Base-by-base conservation (phyloP, 257 asterid genomes). In the Solanum phureja region DNA sequence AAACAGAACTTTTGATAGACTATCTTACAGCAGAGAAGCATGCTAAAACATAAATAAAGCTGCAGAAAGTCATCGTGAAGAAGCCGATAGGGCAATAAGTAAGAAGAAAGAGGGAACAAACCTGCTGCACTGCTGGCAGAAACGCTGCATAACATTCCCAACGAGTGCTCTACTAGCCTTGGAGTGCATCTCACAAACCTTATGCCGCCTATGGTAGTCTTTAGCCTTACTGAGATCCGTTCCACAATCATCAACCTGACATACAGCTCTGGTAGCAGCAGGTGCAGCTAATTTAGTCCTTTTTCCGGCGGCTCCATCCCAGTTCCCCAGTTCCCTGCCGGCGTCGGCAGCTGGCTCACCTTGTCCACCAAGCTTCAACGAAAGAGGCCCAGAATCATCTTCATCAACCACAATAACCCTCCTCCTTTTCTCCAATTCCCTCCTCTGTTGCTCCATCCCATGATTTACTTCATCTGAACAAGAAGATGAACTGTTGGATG, bases 41-140 rank as follows among this genome's bases (percentile, higher is more conserved):
- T 7, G 37, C 44, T 72, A 35, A 35, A 73, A 35, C 49, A 73
- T 19, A 35, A 73, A 35, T 34, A 35, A 73, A 73, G 82, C 29
- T 19, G 29, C 49, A 35, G 29, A 35, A 73, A 73, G 27, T 34
- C 49, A 73, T 35, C 4, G 46, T 8, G 44, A 72, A 33, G 40
- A 69, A 29, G 37, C 37, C 16, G 71, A 69, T 31, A 31, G 77
- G 77, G 40, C n/a, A 71, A 71, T 8, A 14, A 69, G 40, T 33
- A 71, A 71, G 19, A 33, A 72, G 81, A 34, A 34, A 21, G 19
- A 31, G 2, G 24, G 40, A 29, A 8, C 35, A 49, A 23, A 95
- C 98, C 98, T 93, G 92, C 98, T 95, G 89, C 98, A 95, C 94
- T 94, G 98, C 92, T 94, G 97, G 91, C 98, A 94, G 88, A 94